Evolutionary conservation across 1,139 yeast genomes (phyloP).

Genomic region (Candida dubliniensis): DNA sequence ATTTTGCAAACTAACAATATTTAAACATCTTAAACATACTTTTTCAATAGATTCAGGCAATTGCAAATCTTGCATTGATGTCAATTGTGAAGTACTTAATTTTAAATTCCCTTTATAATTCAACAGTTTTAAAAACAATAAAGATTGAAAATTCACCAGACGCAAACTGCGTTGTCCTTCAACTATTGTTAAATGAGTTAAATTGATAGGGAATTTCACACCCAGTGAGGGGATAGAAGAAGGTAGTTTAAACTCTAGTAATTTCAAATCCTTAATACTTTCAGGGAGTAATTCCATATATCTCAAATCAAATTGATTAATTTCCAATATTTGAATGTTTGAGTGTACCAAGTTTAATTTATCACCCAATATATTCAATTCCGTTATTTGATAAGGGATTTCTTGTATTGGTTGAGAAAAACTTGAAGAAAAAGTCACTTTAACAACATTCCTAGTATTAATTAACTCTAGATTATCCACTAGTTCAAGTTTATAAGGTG

Average conservation of each 20-base stretch:
- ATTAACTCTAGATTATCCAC: no score
- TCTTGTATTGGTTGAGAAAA: background rate
- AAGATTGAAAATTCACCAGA: slow-evolving; percentile 3
- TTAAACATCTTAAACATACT: slow-evolving; percentile 7
- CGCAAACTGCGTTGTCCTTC: slow-evolving; percentile 2
- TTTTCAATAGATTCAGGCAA: slow-evolving; percentile 6
- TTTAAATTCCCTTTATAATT: slow-evolving; percentile 10
- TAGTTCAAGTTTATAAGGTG: no score
- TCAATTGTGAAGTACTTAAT: slow-evolving; percentile 2
- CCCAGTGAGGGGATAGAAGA: background rate
- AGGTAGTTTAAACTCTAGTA: slow-evolving; percentile 1
- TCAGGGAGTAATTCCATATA: background rate
- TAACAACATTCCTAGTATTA: no score
- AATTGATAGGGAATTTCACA: slow-evolving; percentile 1
- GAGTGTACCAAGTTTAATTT: slow-evolving; percentile 1
- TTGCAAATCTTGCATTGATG: slow-evolving; percentile 2
- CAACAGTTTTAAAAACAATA: slow-evolving; percentile 5
- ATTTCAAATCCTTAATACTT: slow-evolving; percentile 3
- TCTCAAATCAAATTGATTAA: slow-evolving; percentile 2
- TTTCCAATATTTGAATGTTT: background rate
- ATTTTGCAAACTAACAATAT: slow-evolving; percentile 7
- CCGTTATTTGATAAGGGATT: slow-evolving; percentile 1
- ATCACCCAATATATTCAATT: slow-evolving; percentile 1
- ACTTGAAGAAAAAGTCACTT: no score
- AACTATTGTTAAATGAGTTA: slow-evolving; percentile 4